Evolutionary conservation across 352 stramenopile genomes (phyloP).

Genomic region (Globisporangium parvum): DNA sequence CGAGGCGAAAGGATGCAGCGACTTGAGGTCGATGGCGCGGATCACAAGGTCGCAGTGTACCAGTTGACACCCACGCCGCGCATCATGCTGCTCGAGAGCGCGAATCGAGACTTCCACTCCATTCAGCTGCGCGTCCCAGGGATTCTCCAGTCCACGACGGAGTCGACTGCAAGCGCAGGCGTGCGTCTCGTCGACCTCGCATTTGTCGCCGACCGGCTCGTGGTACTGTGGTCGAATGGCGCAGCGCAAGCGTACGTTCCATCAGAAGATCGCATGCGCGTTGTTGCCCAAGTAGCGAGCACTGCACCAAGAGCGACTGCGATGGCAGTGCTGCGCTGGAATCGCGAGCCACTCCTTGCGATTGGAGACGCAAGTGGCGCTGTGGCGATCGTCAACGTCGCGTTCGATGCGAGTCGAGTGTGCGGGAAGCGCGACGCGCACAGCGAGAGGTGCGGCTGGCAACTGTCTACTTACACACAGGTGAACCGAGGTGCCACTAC

Average conservation of each 20-base stretch:
- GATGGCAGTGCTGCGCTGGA: slow-evolving; percentile 1
- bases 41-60: slow-evolving; percentile 20
- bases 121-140: slow-evolving; percentile 4
- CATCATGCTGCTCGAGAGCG: slow-evolving; percentile 22
- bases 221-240: slow-evolving; percentile 28
- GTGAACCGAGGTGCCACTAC: neutral
- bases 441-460: slow-evolving; percentile 4
- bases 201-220: slow-evolving; percentile 4
- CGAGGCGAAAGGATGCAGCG: slow-evolving; percentile 20
- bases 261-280: slow-evolving; percentile 23
- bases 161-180: neutral
- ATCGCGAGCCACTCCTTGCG: slow-evolving; percentile 5
- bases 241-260: slow-evolving; percentile 23
- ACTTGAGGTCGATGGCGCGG: slow-evolving; percentile 1
- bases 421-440: slow-evolving; percentile 8
- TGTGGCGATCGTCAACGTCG: slow-evolving; percentile 6
- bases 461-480: neutral
- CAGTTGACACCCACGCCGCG: slow-evolving; percentile 20
- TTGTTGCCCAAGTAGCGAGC: slow-evolving; percentile 13
- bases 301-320: neutral
- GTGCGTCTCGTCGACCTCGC: slow-evolving; percentile 9
- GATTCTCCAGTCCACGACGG: neutral
- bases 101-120: slow-evolving; percentile 14
- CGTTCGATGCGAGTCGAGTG: slow-evolving; percentile 1
- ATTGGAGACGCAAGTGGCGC: slow-evolving; percentile 7